Percentiles rank a stretch among this genome's conserved stretches.
Evolutionary conservation across 139 green algal genomes (phyloP).

Genomic region (Desmodesmus armatus): DNA sequence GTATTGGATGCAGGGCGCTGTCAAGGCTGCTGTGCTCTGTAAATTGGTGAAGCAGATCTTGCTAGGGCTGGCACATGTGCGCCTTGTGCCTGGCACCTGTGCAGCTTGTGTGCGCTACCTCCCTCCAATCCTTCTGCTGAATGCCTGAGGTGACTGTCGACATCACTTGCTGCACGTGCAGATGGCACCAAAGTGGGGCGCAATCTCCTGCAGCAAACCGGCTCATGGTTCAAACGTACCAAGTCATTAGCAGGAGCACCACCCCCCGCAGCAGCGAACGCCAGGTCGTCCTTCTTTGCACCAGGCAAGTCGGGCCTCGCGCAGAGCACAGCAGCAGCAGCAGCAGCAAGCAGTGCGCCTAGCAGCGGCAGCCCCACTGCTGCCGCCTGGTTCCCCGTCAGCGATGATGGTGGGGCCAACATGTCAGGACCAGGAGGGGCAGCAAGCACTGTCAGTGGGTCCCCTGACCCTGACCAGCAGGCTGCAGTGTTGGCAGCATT

Average conservation of each 20-base stretch:
- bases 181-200: constrained; percentile 20
- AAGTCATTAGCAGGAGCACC: neutral
- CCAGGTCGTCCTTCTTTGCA: neutral
- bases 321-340: constrained; percentile 12
- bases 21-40: no score
- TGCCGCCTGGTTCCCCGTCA: neutral
- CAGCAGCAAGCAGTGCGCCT: neutral
- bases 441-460: neutral
- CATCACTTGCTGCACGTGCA: neutral
- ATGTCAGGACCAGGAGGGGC: neutral
- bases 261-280: neutral
- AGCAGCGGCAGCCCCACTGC: neutral
- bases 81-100: no score
- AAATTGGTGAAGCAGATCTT: neutral
- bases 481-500: neutral
- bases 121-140: no score
- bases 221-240: constrained; percentile 28
- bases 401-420: neutral
- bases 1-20: no score
- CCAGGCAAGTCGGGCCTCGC: neutral
- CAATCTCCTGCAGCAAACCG: constrained; percentile 7
- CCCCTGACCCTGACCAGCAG: no score
- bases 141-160: neutral
- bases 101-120: no score
- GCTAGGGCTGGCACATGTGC: no score